Percentiles rank a stretch among this genome's conserved stretches.
Conservation (phyloP, 345 rosid species). For the Lenwebbia sp. region DNA sequence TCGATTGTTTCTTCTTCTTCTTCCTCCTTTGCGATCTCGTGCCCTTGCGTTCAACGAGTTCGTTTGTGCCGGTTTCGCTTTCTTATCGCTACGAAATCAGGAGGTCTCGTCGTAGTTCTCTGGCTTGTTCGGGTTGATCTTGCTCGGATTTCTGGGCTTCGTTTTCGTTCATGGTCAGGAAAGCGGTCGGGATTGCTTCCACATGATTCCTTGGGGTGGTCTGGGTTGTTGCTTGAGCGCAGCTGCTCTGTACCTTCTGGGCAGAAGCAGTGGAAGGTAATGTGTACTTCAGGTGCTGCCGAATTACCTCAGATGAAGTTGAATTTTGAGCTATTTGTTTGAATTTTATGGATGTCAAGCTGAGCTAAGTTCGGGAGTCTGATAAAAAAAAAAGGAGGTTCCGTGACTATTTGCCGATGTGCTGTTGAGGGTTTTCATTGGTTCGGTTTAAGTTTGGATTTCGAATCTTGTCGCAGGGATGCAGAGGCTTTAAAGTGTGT, state of each 20-base stretch:
- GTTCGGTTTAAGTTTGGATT: not conserved
- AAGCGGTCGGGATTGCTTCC: not conserved
- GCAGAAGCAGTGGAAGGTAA: constrained; percentile 87
- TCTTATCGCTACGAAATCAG: not conserved
- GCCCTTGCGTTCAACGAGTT: not conserved
- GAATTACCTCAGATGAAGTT: not conserved
- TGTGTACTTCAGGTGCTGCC: not conserved
- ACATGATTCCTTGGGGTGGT: constrained; percentile 81
- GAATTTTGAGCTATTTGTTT: not conserved
- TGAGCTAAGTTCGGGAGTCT: not conserved
- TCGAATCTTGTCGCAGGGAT: constrained; percentile 35
- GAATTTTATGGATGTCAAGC: not conserved
- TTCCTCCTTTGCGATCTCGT: not conserved
- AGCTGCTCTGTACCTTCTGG: constrained; percentile 82
- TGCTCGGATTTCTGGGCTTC: not conserved
- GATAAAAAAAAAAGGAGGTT: not conserved
- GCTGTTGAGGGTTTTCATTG: not conserved
- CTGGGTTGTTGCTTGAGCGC: constrained; percentile 82
- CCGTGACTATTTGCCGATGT: not conserved
- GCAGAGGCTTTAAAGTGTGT: constrained; percentile 77
- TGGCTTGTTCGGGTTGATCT: not conserved
- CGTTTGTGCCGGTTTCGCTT: not conserved
- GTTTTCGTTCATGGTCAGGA: not conserved
- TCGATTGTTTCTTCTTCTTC: not conserved
- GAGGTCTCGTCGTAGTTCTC: not conserved